Base-by-base conservation (phyloP, 73 alveolate genomes). In the Urostyla sp. region DNA sequence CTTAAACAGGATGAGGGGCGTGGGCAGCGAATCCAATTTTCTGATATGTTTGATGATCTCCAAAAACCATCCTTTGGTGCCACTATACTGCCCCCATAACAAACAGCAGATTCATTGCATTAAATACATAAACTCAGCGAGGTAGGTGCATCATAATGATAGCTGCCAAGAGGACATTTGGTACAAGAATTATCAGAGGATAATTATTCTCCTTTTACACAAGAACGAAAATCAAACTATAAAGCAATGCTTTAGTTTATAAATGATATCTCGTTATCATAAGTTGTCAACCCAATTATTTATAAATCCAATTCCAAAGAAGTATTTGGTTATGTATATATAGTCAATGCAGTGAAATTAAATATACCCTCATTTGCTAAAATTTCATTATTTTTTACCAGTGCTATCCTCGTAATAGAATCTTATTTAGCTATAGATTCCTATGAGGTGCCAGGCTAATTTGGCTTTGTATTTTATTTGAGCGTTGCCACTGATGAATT, bases 201-300 rank as follows among this genome's bases (percentile, higher is more conserved):
- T 36, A 78, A 67, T 13, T 72, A 56, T 54, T 86, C 94, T 18
- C 94, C 94, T 13, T 74, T 36, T 18, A 52, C 72, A 56, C 94
- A 86, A n/a, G 26, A 20, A 79, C 94, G 48, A 2, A 73, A 34
- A 32, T 60, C 26, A 60, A 31, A n/a, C 6, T 31, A 27, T 15
- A 60, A 36, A 5, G 72, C 10, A 31, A 60, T 8, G 4, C 58
- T 53, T 32, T 30, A 24, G 23, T 60, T 57, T 15, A 60, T 36
- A 23, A 31, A 60, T 7, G 32, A 8, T 10, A 60, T 34, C 10
- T 53, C 28, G 57, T 51, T 76, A 24, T 43, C 58, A 67, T 26
- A 49, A 1, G 30, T 30, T 61, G 31, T 40, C n/a, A 56, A 30
- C 5, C 80, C 34, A 56, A 8, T 56, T 34, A 73, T 34, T 26